These are phyloP conservation scores for Fraxinus greggii DNA, from an alignment of 305 asterid species.

Conservation along the genomic window DNA sequence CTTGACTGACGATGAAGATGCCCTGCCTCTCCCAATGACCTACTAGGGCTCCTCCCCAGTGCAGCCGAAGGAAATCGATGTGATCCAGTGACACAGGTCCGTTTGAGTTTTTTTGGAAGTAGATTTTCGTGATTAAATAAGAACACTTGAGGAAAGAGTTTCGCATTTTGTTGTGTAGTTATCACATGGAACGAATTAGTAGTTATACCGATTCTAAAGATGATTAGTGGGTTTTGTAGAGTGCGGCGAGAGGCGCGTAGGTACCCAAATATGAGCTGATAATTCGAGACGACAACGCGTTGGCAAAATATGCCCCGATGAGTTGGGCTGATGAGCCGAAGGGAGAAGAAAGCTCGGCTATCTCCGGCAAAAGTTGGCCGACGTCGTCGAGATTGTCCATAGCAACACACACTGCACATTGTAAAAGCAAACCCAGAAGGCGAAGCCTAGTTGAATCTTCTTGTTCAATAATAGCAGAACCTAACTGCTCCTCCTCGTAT, in stretches of 20 bases:
- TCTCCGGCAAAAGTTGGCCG: conserved; percentile 62
- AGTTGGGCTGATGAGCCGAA: conserved; percentile 89
- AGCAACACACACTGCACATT: conserved; percentile 84
- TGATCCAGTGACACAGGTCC: conserved; percentile 58
- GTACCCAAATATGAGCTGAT: conserved; percentile 59
- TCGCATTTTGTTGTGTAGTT: neutral
- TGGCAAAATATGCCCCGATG: conserved; percentile 88
- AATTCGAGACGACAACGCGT: conserved; percentile 76
- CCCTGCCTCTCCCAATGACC: conserved; percentile 83
- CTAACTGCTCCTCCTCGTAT: conserved; percentile 1
- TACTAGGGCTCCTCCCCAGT: conserved; percentile 60
- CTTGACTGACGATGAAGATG: conserved; percentile 54
- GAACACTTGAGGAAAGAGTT: neutral
- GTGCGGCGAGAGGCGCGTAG: conserved; percentile 53
- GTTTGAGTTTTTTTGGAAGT: neutral
- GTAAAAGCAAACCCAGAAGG: conserved; percentile 70
- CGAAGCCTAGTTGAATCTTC: conserved; percentile 63
- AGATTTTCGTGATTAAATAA: neutral
- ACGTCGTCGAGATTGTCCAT: conserved; percentile 72
- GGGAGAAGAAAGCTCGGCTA: conserved; percentile 78
- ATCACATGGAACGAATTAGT: neutral
- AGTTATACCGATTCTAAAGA: neutral
- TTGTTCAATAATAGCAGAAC: conserved; percentile 14
- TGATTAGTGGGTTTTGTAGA: conserved; percentile 34
- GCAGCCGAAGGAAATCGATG: conserved; percentile 69